A percentile compares a stretch with the other conserved stretches of the same genome.
These are phyloP conservation scores for Saccharomycopsis crataegensis DNA, from an alignment of 1,139 yeast genomes.

Conservation along the genomic window DNA sequence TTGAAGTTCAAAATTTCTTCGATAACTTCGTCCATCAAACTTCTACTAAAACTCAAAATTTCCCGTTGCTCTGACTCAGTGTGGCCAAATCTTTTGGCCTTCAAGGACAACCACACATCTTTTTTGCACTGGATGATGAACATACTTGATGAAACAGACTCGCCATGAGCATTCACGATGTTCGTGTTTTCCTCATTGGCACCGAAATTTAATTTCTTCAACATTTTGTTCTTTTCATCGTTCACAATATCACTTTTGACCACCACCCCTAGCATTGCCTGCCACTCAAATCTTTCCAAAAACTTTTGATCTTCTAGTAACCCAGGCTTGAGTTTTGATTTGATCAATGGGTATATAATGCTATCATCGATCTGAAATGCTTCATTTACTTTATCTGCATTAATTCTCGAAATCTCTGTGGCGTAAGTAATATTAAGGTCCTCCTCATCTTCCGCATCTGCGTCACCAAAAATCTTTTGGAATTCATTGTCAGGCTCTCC, in stretches of 20 bases:
- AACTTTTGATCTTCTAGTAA: constrained; percentile 50
- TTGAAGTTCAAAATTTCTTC: constrained; percentile 65
- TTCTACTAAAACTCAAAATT: constrained; percentile 63
- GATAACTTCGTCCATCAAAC: constrained; percentile 65
- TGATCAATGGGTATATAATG: constrained; percentile 22
- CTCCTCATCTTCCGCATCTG: constrained; percentile 24
- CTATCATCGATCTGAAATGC: constrained; percentile 25
- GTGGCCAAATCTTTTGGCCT: constrained; percentile 78
- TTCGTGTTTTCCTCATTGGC: constrained; percentile 26
- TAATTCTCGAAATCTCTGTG: constrained; percentile 12
- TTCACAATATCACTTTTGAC: constrained; percentile 90
- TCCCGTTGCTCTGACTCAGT: constrained; percentile 74
- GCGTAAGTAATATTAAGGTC: constrained; percentile 19
- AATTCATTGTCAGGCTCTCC: constrained; percentile 20
- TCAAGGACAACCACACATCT: constrained; percentile 63
- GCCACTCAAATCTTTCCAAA: constrained; percentile 90
- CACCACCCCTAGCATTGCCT: constrained; percentile 83
- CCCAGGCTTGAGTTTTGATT: constrained; percentile 19
- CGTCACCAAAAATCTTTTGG: constrained; percentile 12
- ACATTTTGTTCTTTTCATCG: constrained; percentile 81
- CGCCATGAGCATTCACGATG: constrained; percentile 29
- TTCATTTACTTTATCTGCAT: constrained; percentile 17
- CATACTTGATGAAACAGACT: constrained; percentile 30
- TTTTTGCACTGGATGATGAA: constrained; percentile 58
- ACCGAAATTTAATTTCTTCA: constrained; percentile 36